Conservation (phyloP, 352 stramenopile species). For the Blastocystis sp. region DNA sequence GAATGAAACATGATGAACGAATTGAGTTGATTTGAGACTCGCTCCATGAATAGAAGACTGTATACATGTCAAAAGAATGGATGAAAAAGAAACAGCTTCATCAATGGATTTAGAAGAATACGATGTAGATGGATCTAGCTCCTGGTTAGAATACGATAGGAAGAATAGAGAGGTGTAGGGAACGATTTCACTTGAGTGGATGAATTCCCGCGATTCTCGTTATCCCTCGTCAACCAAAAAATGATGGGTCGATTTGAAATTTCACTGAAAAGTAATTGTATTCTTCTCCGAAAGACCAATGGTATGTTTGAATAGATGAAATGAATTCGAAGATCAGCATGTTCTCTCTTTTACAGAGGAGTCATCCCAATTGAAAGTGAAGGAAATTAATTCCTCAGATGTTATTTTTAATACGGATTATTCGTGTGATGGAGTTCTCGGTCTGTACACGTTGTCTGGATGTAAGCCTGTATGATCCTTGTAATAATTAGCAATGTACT, state of each 20-base stretch:
- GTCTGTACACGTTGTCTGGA: conserved; percentile 19
- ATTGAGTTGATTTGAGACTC: too few relatives aligned
- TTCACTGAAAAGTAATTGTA: neutral
- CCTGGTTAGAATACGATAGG: too few relatives aligned
- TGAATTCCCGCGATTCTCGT: neutral
- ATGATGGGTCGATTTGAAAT: conserved; percentile 31
- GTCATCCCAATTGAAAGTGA: neutral
- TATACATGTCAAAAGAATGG: too few relatives aligned
- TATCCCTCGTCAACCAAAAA: neutral
- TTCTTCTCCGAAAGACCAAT: neutral
- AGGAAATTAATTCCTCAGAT: neutral
- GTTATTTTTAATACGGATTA: neutral
- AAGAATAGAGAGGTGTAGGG: too few relatives aligned
- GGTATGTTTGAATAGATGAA: neutral
- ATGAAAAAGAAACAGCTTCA: too few relatives aligned
- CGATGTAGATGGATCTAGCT: too few relatives aligned
- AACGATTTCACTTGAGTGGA: too few relatives aligned
- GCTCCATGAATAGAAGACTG: too few relatives aligned
- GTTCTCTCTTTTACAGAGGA: neutral
- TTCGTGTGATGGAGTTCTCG: conserved; percentile 23
- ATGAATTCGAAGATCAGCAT: neutral
- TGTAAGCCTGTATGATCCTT: neutral
- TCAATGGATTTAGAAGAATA: too few relatives aligned
- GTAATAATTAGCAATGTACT: conserved; percentile 4
- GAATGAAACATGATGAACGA: neutral